Evolutionary conservation across 2,329 filamentous ascomycete genomes (phyloP), one percentile per base, ranked within the genome.

Genomic region (Cladosporium phlei): DNA sequence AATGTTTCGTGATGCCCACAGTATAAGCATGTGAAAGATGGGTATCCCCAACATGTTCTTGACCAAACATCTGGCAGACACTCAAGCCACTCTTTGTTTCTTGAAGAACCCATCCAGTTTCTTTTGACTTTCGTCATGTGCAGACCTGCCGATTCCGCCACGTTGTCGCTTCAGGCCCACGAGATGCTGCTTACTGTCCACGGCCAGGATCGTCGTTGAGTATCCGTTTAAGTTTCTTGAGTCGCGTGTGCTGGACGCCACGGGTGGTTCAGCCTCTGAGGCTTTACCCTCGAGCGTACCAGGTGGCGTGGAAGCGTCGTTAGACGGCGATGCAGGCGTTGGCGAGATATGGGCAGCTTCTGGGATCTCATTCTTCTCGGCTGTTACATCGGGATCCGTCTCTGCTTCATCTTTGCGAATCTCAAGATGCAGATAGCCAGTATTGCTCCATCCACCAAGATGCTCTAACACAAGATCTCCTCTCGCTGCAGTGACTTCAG

Each of bases 101-200:
- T 82, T 82, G 66, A 95, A 90, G 69, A 93, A 95, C 0, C 77
- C 77, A 35, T 87, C 80, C 56, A 96, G 77, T 14, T 78, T 88
- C 59, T 77, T 82, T 65, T 95, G 90, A 37, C 75, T 81, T 9
- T 78, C 74, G 62, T 96, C 89, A 61, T 87, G 83, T 47, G 77
- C 75, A 29, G 85, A 76, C 57, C 85, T 93, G 46, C 88, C 88
- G 47, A 95, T 85, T 3, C 89, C 89, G 22, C 88, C 87, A 19
- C 84, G 74, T 7, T 88, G 91, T 65, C 88, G 85, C 63, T 83
- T 90, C 48, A 95, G 70, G 21, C 82, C 80, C 34, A 71, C 67
- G 2, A 95, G 76, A 66, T 96, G 90, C 3, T 79, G 76, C 50
- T 78, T 76, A 51, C 77, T 78, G 61, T 95, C 91, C 52, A 88